Base-by-base conservation (phyloP, 345 rosid species). In the Microthlaspi erraticum region DNA sequence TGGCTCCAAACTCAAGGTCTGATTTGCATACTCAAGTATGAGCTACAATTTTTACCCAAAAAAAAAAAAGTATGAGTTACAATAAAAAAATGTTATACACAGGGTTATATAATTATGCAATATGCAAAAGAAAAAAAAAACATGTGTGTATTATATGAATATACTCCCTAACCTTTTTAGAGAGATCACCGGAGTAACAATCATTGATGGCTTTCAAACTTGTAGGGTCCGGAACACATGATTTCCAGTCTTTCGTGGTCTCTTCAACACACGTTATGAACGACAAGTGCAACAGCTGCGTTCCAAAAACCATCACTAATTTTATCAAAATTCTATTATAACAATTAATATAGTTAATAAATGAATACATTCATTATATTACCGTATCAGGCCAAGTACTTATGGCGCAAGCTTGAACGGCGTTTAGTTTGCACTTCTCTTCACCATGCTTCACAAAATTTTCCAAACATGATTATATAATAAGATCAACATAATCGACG, bases 381-480 rank as follows among this genome's bases (percentile, higher is more conserved):
- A 70, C 89, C 66, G 61, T 77, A 46, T 86, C 77, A 1, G 90
- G 92, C 83, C 68, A 85, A 39, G 65, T 33, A 10, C 38, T 61
- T 51, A 90, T 86, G 74, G 78, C 81, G 36, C 94, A 90, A 10
- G 97, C 93, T 32, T 90, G 84, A 12, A 88, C 75, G 1, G 81
- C 69, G 41, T 86, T 91, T 9, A 90, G 70, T 44, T 80, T 79
- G 68, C 94, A 90, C 72, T 90, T 94, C 53, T 85, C 83, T 46
- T 81, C 81, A 10, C 94, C 97, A 49, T 88, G 97, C 94, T 88
- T 79, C 61, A 57, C 37, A 56, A 73, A 49, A 55, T 7, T 5
- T 14, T 7, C 23, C n/a, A 14, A 51, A 6, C 43, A 14, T 23
- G 26, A 43, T 46, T 34, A 19, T n/a, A n/a, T 9, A 36, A 36